Evolutionary conservation across 805 yeast species (phyloP).

Genomic region (Kodamaea neixiangensis): DNA sequence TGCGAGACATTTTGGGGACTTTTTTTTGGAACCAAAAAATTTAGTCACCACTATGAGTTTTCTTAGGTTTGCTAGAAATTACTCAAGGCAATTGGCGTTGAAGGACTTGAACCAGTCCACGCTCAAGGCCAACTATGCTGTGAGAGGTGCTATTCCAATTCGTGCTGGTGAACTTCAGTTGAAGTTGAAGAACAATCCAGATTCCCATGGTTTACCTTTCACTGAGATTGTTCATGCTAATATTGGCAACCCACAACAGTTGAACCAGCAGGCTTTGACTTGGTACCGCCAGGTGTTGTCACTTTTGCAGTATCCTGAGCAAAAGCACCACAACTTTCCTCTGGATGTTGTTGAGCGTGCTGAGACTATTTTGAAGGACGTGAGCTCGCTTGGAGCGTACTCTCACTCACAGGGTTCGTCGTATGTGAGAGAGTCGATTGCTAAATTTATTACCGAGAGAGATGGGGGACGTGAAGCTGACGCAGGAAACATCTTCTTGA

Average conservation of each 20-base stretch:
- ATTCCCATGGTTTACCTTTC: conserved; percentile 73
- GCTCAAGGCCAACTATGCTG: conserved; percentile 90
- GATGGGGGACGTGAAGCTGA: conserved; percentile 72
- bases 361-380: conserved; percentile 51
- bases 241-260: conserved; percentile 97
- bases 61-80: conserved; percentile 5
- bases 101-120: conserved; percentile 62
- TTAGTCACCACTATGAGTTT: background rate
- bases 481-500: conserved; percentile 76
- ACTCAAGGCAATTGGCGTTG: conserved; percentile 10
- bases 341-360: conserved; percentile 79
- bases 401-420: conserved; percentile 90
- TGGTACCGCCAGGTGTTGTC: conserved; percentile 92
- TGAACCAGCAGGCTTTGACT: conserved; percentile 92
- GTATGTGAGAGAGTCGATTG: conserved; percentile 72
- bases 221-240: conserved; percentile 80
- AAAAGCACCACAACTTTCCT: conserved; percentile 45
- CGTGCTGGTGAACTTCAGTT: conserved; percentile 82
- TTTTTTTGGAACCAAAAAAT: conserved; percentile 1
- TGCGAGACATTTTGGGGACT: background rate
- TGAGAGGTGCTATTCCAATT: conserved; percentile 90
- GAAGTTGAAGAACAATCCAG: conserved; percentile 47
- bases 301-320: conserved; percentile 78
- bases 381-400: conserved; percentile 92
- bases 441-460: conserved; percentile 73